Evolutionary conservation across 208 protist genomes (phyloP), one percentile per base, ranked within the genome.

Genomic region (Leptomonas pyrrhocoris): DNA sequence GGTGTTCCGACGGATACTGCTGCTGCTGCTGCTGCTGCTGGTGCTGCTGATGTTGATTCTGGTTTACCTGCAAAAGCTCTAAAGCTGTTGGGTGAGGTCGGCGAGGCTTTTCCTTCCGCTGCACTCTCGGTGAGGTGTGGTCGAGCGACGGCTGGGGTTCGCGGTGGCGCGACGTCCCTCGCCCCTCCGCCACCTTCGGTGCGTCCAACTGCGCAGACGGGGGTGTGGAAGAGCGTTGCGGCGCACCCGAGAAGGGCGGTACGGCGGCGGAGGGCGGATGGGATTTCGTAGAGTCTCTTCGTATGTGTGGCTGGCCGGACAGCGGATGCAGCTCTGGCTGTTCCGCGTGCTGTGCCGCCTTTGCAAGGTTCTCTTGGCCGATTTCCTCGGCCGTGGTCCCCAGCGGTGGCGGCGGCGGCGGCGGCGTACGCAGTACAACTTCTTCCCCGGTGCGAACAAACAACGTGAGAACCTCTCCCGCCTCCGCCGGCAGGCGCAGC

Each of bases 381-480:
- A 3, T n/a, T 19, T 6, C 11, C 16, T 7, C 43, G 5, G 43
- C 43, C 16, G 3, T 19, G 7, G 5, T 12, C 18, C 4, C 43
- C 11, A 48, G 16, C 18, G 43, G 43, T 48, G 43, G 16, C 18
- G 43, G 1, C 12, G 27, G 53, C 30, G 31, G 36, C 2, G 63
- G 46, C 1, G 49, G 4, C 18, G 18, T 58, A 21, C 63, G 59
- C 57, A 81, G 60, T 2, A 65, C 23, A 11, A 27, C 0, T 65
- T 81, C 77, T 3, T 69, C 25, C 16, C 77, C 77, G 0, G 71
- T 74, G 19, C 66, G 77, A 34, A 77, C 77, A 45, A 81, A 70
- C 16, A 77, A 12, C 19, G 62, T 53, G 11, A 63, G 46, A 16
- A 36, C 75, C 57, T 67, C 61, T 0, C 64, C 60, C 3, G 64